phyloP scores from a whole-genome alignment of 129 eudicot genomes.

The Erigeron canadensis region DNA sequence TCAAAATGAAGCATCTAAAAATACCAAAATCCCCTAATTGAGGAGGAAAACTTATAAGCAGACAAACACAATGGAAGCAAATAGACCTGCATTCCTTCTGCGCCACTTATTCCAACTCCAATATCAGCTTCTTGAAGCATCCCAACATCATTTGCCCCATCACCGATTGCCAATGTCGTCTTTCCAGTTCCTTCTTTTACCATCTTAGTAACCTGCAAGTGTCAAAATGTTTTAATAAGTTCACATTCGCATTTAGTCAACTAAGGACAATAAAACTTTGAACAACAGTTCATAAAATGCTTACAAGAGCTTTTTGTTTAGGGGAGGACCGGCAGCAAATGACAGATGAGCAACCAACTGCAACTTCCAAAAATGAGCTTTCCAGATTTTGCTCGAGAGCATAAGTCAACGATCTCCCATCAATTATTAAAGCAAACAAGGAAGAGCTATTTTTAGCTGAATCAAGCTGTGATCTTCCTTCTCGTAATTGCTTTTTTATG shows the following conservation, averaged over 20 bases:
- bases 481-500: slow-evolving; percentile 61
- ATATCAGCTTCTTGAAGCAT: slow-evolving; percentile 99
- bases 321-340: slow-evolving; percentile 99
- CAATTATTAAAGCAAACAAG: slow-evolving; percentile 78
- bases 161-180: slow-evolving; percentile 90
- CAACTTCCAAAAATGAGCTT: slow-evolving; percentile 70
- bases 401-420: slow-evolving; percentile 77
- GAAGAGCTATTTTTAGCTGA: slow-evolving; percentile 44
- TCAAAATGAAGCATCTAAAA: neutral
- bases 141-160: slow-evolving; percentile 99
- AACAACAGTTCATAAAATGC: slow-evolving; percentile 21
- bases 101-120: slow-evolving; percentile 98
- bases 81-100: slow-evolving; percentile 98
- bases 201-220: slow-evolving; percentile 87
- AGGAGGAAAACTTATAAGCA: slow-evolving; percentile 1
- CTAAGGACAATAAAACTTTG: neutral
- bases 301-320: slow-evolving; percentile 98
- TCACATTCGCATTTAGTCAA: slow-evolving; percentile 25
- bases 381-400: slow-evolving; percentile 71
- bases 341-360: slow-evolving; percentile 74
- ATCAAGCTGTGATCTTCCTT: slow-evolving; percentile 57
- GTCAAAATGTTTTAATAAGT: slow-evolving; percentile 41
- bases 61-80: neutral
- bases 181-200: slow-evolving; percentile 75
- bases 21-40: neutral